Evolutionary conservation across 768 basidiomycete genomes (phyloP).

Genomic region (Nevesoporus exiguus): DNA sequence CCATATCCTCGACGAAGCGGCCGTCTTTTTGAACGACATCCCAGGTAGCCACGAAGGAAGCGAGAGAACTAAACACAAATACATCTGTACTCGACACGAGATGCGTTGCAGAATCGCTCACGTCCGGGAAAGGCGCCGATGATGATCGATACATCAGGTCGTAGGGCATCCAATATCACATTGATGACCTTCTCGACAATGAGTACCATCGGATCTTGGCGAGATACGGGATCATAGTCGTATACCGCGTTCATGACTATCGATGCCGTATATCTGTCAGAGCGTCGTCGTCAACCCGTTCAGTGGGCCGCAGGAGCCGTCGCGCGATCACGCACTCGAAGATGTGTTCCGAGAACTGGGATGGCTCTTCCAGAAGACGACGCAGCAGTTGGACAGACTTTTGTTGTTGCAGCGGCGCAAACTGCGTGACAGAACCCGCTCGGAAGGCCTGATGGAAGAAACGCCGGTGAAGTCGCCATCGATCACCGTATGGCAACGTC

Average conservation of each 20-base stretch:
- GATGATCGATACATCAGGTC: constrained; percentile 7
- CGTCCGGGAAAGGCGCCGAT: constrained; percentile 12
- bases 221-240: constrained; percentile 15
- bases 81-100: not conserved
- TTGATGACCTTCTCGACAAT: constrained; percentile 7
- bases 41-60: constrained; percentile 14
- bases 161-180: constrained; percentile 3
- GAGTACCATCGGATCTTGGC: constrained; percentile 6
- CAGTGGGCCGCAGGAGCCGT: too few species aligned
- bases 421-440: constrained; percentile 13
- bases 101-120: not conserved
- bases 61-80: not conserved
- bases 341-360: constrained; percentile 30
- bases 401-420: constrained; percentile 27
- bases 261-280: constrained; percentile 13
- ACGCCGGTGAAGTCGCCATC: constrained; percentile 30
- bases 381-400: constrained; percentile 29
- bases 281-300: not conserved
- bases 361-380: constrained; percentile 30
- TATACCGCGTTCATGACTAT: constrained; percentile 11
- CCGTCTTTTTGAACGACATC: constrained; percentile 9
- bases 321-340: constrained; percentile 21
- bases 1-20: not conserved
- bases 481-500: constrained; percentile 27
- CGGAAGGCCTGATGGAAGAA: constrained; percentile 24